Conservation (phyloP, 2,329 filamentous ascomycete genomes). For the Whalleya microplaca region DNA sequence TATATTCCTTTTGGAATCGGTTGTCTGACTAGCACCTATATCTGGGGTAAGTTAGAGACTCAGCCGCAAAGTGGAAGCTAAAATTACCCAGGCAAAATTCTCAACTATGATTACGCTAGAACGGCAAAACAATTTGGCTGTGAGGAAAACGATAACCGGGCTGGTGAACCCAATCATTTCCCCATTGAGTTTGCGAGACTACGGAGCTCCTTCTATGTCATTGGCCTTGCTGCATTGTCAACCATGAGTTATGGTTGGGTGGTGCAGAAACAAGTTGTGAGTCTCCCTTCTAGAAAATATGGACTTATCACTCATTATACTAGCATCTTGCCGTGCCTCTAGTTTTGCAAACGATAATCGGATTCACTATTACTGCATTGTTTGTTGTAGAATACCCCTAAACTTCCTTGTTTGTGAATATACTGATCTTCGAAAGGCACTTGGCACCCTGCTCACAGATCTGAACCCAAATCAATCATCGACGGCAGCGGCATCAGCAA, state of each 20-base stretch:
- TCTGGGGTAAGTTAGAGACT: constrained; percentile 17
- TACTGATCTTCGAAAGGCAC: constrained; percentile 1
- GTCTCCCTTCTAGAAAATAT: background rate
- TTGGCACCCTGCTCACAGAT: constrained; percentile 23
- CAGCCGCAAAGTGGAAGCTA: too few species aligned
- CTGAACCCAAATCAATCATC: constrained; percentile 24
- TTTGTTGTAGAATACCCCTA: constrained; percentile 14
- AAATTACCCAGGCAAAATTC: constrained; percentile 4
- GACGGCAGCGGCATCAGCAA: constrained; percentile 29
- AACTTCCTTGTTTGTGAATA: background rate
- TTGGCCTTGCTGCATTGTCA: constrained; percentile 1
- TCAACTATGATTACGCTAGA: constrained; percentile 16
- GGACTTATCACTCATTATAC: too few species aligned
- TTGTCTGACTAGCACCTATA: constrained; percentile 16
- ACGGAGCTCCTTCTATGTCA: constrained; percentile 10
- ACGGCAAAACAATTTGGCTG: constrained; percentile 2
- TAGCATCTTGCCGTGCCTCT: constrained; percentile 16
- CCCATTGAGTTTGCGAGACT: constrained; percentile 21
- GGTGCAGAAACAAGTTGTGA: constrained; percentile 15
- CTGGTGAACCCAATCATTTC: constrained; percentile 1
- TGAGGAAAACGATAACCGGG: background rate
- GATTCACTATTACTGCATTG: constrained; percentile 16
- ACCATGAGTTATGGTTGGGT: constrained; percentile 21
- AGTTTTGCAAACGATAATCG: constrained; percentile 14
- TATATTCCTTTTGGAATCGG: constrained; percentile 27